Evolutionary conservation across 208 protist genomes (phyloP).

Genomic region (Leishmania lainsoni): DNA sequence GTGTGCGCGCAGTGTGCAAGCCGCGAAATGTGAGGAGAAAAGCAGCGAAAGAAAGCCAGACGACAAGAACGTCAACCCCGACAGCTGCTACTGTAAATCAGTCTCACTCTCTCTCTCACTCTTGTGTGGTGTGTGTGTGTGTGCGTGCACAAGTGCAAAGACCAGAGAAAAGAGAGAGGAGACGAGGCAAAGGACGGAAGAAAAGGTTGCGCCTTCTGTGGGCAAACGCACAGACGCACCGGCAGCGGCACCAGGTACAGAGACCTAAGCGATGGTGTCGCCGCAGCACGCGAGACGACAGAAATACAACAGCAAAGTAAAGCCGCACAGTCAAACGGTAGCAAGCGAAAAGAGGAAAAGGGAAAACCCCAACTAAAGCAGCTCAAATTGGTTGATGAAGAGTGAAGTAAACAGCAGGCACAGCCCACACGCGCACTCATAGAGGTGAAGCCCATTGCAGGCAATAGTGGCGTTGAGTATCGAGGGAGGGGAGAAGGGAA

Average conservation of each 20-base stretch:
- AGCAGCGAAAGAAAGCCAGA: not conserved
- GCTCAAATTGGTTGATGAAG: not conserved
- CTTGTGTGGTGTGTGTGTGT: not conserved
- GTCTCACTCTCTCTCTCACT: not conserved
- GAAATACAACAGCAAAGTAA: not conserved
- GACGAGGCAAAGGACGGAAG: not conserved
- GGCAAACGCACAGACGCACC: not conserved
- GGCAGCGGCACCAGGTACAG: not conserved
- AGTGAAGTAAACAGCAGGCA: not conserved
- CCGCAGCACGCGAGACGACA: not conserved
- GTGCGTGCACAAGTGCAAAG: not conserved
- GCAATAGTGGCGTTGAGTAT: not conserved
- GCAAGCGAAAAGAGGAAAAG: not conserved
- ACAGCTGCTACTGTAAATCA: not conserved
- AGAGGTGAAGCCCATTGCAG: not conserved
- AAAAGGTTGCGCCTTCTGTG: not conserved
- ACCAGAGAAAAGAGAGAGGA: conserved; percentile 1
- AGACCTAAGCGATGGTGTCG: not conserved
- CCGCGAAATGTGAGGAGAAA: not conserved
- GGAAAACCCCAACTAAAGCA: not conserved
- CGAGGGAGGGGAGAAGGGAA: not conserved
- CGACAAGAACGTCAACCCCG: not conserved
- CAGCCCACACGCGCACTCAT: not conserved
- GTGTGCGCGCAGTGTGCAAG: not conserved
- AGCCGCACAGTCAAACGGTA: not conserved